phyloP scores from a whole-genome alignment of 805 yeast species.

The Starmerella powellii region DNA sequence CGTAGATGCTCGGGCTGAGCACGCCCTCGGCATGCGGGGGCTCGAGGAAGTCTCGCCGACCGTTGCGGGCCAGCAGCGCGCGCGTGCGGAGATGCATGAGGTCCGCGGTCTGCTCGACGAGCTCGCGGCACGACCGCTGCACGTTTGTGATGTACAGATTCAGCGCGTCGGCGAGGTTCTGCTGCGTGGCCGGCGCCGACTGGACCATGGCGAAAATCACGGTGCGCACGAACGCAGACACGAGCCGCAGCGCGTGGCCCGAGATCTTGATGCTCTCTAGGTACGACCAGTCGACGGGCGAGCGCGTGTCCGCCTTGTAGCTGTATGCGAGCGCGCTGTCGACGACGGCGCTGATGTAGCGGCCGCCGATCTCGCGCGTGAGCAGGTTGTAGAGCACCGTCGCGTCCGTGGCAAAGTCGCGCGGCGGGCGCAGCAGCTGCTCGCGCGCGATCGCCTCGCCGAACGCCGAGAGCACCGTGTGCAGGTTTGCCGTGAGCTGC shows the following conservation, averaged over 20 bases:
- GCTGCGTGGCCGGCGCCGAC: slow-evolving; percentile 40
- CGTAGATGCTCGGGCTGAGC: slow-evolving; percentile 36
- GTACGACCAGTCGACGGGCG: slow-evolving; percentile 35
- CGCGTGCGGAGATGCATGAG: slow-evolving; percentile 41
- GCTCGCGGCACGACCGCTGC: slow-evolving; percentile 52
- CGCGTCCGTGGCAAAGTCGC: slow-evolving; percentile 45
- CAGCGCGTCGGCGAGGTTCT: slow-evolving; percentile 47
- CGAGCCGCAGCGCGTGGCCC: slow-evolving; percentile 48
- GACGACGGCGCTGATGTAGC: slow-evolving; percentile 61
- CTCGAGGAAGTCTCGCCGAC: slow-evolving; percentile 51
- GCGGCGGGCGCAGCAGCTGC: slow-evolving; percentile 41
- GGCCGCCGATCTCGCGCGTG: slow-evolving; percentile 55
- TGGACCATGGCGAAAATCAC: slow-evolving; percentile 64
- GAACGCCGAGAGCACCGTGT: slow-evolving; percentile 51
- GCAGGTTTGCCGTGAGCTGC: slow-evolving; percentile 29
- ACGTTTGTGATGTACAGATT: slow-evolving; percentile 40
- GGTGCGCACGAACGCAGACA: slow-evolving; percentile 62
- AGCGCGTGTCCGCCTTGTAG: slow-evolving; percentile 23
- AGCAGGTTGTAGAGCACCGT: slow-evolving; percentile 56
- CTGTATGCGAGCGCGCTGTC: slow-evolving; percentile 46
- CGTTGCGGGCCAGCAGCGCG: slow-evolving; percentile 49
- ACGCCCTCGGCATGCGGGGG: slow-evolving; percentile 29
- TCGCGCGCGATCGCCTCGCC: slow-evolving; percentile 68
- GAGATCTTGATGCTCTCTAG: slow-evolving; percentile 41
- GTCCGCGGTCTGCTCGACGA: slow-evolving; percentile 47